Conservation (phyloP, 1,284 basidiomycete species). For the Bondarzewia mesenterica region DNA sequence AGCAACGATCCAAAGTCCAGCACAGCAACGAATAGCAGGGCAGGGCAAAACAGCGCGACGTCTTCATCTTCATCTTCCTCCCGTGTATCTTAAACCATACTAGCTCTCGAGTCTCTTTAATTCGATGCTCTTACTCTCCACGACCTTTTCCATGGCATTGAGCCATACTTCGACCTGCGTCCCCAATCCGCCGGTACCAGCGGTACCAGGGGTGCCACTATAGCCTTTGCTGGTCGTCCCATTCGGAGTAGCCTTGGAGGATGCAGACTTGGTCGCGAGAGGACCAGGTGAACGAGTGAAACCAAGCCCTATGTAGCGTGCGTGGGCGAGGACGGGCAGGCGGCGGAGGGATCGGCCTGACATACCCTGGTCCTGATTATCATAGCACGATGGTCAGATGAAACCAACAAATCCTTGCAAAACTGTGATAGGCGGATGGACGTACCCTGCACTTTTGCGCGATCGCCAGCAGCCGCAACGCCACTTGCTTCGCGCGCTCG, state of each 20-base stretch:
- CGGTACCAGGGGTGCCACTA: neutral
- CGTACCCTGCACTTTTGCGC: conserved; percentile 70
- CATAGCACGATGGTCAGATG: too few relatives aligned
- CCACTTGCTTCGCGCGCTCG: conserved; percentile 42
- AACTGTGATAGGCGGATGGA: conserved; percentile 5
- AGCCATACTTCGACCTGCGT: conserved; percentile 61
- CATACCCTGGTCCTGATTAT: conserved; percentile 54
- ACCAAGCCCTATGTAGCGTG: conserved; percentile 64
- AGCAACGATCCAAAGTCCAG: neutral
- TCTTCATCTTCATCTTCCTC: neutral
- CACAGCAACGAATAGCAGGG: neutral
- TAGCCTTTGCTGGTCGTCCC: conserved; percentile 8
- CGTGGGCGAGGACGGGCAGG: conserved; percentile 87
- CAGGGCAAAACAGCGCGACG: too few relatives aligned
- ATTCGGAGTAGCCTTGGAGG: conserved; percentile 10
- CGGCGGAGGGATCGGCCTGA: conserved; percentile 87
- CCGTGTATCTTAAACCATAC: too few relatives aligned
- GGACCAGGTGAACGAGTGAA: conserved; percentile 12
- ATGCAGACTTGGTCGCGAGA: conserved; percentile 2
- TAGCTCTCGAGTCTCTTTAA: conserved; percentile 31
- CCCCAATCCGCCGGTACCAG: conserved; percentile 12
- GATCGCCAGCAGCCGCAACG: conserved; percentile 54
- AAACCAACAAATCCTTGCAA: neutral
- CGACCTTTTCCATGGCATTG: conserved; percentile 69
- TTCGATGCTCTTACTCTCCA: conserved; percentile 47